Base-by-base conservation (phyloP, 352 stramenopile species). In the Globisporangium megalacanthum region DNA sequence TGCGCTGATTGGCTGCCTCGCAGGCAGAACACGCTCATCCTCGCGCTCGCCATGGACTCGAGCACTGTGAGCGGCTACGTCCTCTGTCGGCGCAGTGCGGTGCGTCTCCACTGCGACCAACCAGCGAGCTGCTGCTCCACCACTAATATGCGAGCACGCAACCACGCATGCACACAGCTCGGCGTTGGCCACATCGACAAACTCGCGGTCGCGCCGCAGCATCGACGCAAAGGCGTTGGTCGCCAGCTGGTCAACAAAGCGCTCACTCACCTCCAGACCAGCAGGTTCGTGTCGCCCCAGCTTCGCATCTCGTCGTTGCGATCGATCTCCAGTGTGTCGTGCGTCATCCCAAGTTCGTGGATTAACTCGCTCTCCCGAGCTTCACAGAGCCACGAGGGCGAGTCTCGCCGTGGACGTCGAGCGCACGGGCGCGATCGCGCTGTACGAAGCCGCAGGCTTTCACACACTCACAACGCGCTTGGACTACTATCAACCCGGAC, bases 361-460 rank as follows among this genome's bases (percentile, higher is more conserved):
- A 11, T 15, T 17, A 31, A 8, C 44, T 19, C 17, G 41, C 4
- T 7, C n/a, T 49, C n/a, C n/a, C 5, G 9, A 8, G 45, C 25
- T 14, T 35, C n/a, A 25, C 22, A 61, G 46, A 54, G 55, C 55
- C 17, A 48, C 47, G 53, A 44, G 39, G 11, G 50, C 72, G n/a
- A 49, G 47, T 11, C 57, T 84, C 29, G 56, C 67, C 14, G 72
- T 74, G 15, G 69, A 72, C 44, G 70, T 72, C 17, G 56, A 66
- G 35, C 76, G 76, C 15, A 45, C 25, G 8, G 61, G 56, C 1
- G 75, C 72, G 4, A 65, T 77, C 41, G 62, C 62, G 15, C 63
- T 84, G 19, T 84, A 84, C 50, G 68, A 76, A 50, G 64, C 61
- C 14, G 56, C 64, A 46, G 72, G 65, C 29, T 84, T 80, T 47